Evolutionary conservation across 192 early-diverging fungal species (phyloP), one percentile per base, ranked within the genome.

Genomic region (Linnemannia zychae): DNA sequence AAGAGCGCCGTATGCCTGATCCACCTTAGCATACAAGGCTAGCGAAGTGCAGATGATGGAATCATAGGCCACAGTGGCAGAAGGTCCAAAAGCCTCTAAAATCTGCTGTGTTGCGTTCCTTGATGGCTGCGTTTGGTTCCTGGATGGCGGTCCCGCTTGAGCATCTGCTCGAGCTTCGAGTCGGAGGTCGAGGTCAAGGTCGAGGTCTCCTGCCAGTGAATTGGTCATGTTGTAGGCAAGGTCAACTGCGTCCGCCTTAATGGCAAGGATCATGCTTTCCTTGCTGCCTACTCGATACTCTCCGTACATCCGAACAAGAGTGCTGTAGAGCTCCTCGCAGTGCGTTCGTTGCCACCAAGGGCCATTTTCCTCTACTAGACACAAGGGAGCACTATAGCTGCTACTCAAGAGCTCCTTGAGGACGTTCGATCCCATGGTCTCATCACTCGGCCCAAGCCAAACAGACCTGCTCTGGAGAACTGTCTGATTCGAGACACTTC

Each of bases 21-120:
- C 83, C 22, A 85, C 83, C 36, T 76, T 47, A 5, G 46, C 12
- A 33, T 85, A 85, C 34, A 85, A 50, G 12, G 74, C 74, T 12
- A 79, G 22, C 0, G 83, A 85, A 0, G 83, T 79, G 24, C 83
- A 85, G 15, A 85, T 7, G 40, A 85, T 85, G 36, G 83, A 85
- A 37, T 85, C 83, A 37, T 76, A 85, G 17, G 74, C 38, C 7
- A 85, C 36, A 1, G 50, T 22, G 4, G 77, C 67, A 2, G 69
- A 57, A 38, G 67, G 38, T 4, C 74, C 66, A 38, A 85, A 85
- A 5, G 67, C 66, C 1, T 46, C 20, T 31, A 85, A 36, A 31
- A 63, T 63, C 57, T 63, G 57, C 28, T 63, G 57, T 31, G 57
- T 63, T 28, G 57, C 57, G 57, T 63, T 63, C 28, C 28, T 63